phyloP scores from a whole-genome alignment of 768 basidiomycete genomes.

The Dendrothele bispora region DNA sequence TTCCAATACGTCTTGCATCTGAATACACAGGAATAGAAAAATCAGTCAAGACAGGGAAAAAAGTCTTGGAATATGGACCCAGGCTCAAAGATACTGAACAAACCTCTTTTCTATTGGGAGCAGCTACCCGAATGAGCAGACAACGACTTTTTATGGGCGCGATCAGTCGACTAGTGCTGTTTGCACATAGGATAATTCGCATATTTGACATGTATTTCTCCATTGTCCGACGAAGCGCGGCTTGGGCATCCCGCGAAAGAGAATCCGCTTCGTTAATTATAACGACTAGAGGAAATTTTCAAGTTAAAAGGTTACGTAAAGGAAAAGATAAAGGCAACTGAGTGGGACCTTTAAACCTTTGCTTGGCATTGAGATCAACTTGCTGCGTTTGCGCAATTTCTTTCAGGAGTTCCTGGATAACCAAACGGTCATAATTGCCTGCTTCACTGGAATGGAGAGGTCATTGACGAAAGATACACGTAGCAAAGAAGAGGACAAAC shows the following conservation, averaged over 20 bases:
- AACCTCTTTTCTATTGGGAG: slow-evolving; percentile 80
- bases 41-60: too few species aligned
- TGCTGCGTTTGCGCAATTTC: slow-evolving; percentile 99
- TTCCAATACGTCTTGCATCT: slow-evolving; percentile 83
- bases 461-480: not conserved
- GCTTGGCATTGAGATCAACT: slow-evolving; percentile 92
- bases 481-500: slow-evolving; percentile 40
- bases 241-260: slow-evolving; percentile 93
- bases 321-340: slow-evolving; percentile 7
- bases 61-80: not conserved
- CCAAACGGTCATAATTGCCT: slow-evolving; percentile 90
- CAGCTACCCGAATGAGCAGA: slow-evolving; percentile 89
- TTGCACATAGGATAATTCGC: slow-evolving; percentile 94
- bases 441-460: slow-evolving; percentile 67
- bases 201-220: slow-evolving; percentile 99
- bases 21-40: too few species aligned
- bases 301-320: not conserved
- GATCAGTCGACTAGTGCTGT: slow-evolving; percentile 92
- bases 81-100: not conserved
- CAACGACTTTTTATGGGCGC: slow-evolving; percentile 97
- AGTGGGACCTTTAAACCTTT: slow-evolving; percentile 87
- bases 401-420: slow-evolving; percentile 95
- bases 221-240: slow-evolving; percentile 96
- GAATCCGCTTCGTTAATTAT: slow-evolving; percentile 98
- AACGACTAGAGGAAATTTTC: slow-evolving; percentile 61